Base-by-base conservation (phyloP, 2,329 filamentous ascomycete species). In the Penicillium sp. region DNA sequence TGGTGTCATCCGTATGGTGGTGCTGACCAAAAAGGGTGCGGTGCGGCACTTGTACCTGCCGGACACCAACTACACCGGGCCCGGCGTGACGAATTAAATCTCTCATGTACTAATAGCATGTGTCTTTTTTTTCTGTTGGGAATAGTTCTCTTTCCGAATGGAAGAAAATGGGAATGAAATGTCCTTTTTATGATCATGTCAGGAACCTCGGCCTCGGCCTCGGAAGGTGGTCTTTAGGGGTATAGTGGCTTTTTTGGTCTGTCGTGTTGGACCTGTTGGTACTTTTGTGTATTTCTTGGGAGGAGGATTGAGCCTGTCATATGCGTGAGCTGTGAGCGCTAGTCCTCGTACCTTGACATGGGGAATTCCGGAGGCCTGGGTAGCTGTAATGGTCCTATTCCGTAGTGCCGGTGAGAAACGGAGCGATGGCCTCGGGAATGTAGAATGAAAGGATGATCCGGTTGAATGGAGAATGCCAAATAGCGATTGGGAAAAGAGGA, bases 1-100 rank as follows among this genome's bases (percentile, higher is more conserved):
- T 69, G 95, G 95, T 82, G 95, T 99, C 63, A 99, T 99, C 74
- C 89, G 95, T 71, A 92, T 99, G 91, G 94, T 98, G 65, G 95
- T 99, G 62, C 82, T 99, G 80, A 99, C 94, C 65, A 89, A 88
- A 73, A 88, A 91, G 75, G 95, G 95, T 38, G 93, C 94, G 7
- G 89, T 95, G 80, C 88, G 95, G 81, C 95, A 98, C 83, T 81
- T 99, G 76, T 99, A 98, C 80, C 85, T 99, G 74, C 95, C 95
- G 47, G 94, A 99, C 82, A 91, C 91, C 74, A 88, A 90, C 73
- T 99, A 99, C 82, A 84, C 86, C 67, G 91, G 87, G 76, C 94
- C 85, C 69, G 90, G 86, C 77, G 84, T 81, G 73, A 79, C 73
- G 61, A 71, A 73, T 69, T 73, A 71, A 73, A 72, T 61, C 56